Conservation (phyloP, 164 flowering plant genomes). For the Euptelea pleiosperma region DNA sequence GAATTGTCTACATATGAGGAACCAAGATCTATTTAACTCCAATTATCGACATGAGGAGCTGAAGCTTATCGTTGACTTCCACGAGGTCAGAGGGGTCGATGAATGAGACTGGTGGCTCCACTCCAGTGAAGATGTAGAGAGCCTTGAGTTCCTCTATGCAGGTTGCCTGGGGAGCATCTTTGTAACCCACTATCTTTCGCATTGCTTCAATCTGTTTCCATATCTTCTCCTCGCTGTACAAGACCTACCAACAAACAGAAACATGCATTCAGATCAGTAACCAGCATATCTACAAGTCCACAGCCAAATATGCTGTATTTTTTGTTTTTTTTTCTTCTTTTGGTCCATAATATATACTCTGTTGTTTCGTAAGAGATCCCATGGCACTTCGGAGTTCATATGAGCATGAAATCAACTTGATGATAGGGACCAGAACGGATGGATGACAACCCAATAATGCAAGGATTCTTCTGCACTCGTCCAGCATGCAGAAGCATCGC, state of each 20-base stretch:
- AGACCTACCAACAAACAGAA: slow-evolving; percentile 24
- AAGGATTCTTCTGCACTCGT: too few species aligned
- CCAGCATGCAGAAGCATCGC: too few species aligned
- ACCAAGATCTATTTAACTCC: slow-evolving; percentile 53
- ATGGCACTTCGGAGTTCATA: too few species aligned
- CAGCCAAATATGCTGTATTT: too few species aligned
- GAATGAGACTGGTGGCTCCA: slow-evolving; percentile 61
- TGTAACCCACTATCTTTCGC: slow-evolving; percentile 66
- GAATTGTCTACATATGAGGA: background rate
- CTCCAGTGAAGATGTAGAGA: slow-evolving; percentile 72
- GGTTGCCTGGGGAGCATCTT: slow-evolving; percentile 29
- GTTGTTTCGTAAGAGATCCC: too few species aligned
- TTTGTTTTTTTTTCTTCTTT: too few species aligned
- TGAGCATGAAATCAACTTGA: too few species aligned
- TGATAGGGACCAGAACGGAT: too few species aligned
- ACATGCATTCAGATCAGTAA: background rate
- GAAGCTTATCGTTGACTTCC: slow-evolving; percentile 47
- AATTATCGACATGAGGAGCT: slow-evolving; percentile 69
- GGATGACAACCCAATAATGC: too few species aligned
- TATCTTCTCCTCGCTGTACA: slow-evolving; percentile 45
- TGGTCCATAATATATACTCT: too few species aligned
- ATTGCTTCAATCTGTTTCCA: slow-evolving; percentile 65
- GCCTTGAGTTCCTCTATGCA: slow-evolving; percentile 68
- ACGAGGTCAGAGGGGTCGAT: slow-evolving; percentile 38
- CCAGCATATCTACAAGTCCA: background rate